Evolutionary conservation across 345 rosid species (phyloP).

Genomic region (Moricandia moricandioides): DNA sequence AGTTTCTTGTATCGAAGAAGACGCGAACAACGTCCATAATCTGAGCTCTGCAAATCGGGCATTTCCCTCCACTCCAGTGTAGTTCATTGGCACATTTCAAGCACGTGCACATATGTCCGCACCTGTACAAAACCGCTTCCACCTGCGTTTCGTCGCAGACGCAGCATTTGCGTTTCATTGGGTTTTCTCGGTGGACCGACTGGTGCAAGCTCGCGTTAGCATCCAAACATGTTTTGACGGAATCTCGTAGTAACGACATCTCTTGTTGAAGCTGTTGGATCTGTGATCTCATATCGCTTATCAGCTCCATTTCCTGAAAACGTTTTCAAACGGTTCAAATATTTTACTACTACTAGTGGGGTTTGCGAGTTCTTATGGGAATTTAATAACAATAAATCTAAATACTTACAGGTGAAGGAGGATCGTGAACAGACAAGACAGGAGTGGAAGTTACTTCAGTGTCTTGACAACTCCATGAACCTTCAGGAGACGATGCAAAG

Average conservation of each 20-base stretch:
- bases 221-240: constrained; percentile 54
- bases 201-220: constrained; percentile 52
- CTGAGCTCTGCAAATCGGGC: constrained; percentile 76
- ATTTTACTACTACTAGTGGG: background rate
- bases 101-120: constrained; percentile 93
- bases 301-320: constrained; percentile 68
- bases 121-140: constrained; percentile 75
- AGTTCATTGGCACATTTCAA: constrained; percentile 69
- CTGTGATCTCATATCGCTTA: constrained; percentile 60
- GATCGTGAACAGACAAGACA: constrained; percentile 13
- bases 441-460: constrained; percentile 39
- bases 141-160: constrained; percentile 65
- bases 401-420: constrained; percentile 25
- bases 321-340: background rate
- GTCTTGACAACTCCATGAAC: constrained; percentile 59
- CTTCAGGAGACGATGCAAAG: constrained; percentile 34
- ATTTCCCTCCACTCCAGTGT: constrained; percentile 61
- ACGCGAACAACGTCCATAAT: constrained; percentile 76
- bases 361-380: background rate
- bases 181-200: constrained; percentile 41
- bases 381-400: background rate
- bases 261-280: constrained; percentile 71
- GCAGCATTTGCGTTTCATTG: constrained; percentile 56
- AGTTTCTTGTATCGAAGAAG: constrained; percentile 44
- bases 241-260: constrained; percentile 59